Base-by-base conservation (phyloP, 2,329 filamentous ascomycete species). In the Chaetomium olivaceum region DNA sequence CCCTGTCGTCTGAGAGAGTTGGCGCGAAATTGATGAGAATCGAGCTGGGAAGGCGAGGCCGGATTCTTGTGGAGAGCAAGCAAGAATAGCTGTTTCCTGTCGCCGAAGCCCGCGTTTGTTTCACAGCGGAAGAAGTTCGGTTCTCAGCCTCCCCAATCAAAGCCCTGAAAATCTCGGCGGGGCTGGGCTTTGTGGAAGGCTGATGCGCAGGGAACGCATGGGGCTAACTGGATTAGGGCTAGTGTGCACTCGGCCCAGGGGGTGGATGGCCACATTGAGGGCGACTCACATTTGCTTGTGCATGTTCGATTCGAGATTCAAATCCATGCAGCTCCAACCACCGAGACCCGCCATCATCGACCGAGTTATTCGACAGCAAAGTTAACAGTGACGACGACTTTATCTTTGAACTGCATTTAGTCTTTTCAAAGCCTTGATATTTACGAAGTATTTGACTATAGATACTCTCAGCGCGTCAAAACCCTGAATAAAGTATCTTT, bases 51-150 rank as follows among this genome's bases (percentile, higher is more conserved):
- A 46, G 60, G 50, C 56, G 60, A 66, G 59, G 46, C 60, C 51
- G 23, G 56, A 39, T 63, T 61, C 61, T 63, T 63, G 65, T 67
- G 65, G 65, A 59, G 65, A 67, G 64, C 64, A 61, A 51, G 51
- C 57, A 61, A 55, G 58, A 58, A 61, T 31, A 51, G 50, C 52
- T 63, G 27, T 64, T 43, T 25, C 27, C 46, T 25, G 54, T 58
- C 39, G 57, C 58, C 57, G 43, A 62, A 62, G 56, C 27, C 27
- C 23, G 54, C 52, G 52, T 36, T 61, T 56, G 55, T 33, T 59
- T 57, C 55, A 56, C 60, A 51, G 51, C 56, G 60, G 64, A 54
- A 60, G 64, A 66, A 58, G 61, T 58, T 63, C 51, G 57, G 64
- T 56, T 56, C 39, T 51, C 36, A 23, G 43, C 46, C 25, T 36